phyloP scores from a whole-genome alignment of 139 green algal genomes.

The Prasinococcaceae sp. region DNA sequence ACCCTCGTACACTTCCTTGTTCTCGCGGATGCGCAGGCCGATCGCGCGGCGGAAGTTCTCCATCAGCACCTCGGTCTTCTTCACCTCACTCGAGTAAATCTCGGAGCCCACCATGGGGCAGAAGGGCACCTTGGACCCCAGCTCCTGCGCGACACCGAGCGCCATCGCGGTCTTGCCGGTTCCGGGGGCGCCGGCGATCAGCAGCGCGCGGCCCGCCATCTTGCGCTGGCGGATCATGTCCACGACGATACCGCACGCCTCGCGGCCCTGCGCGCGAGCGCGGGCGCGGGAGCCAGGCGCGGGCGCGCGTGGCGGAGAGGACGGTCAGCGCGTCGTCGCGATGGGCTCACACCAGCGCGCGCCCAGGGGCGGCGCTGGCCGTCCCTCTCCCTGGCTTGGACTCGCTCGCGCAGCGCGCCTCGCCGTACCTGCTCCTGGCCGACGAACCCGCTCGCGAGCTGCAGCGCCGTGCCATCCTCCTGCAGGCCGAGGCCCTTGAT shows the following conservation, averaged over 20 bases:
- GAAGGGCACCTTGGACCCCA: conserved; percentile 88
- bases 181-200: conserved; percentile 81
- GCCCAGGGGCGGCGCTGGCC: too few species aligned
- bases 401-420: too few species aligned
- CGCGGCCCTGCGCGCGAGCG: conserved; percentile 55
- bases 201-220: conserved; percentile 84
- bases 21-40: conserved; percentile 95
- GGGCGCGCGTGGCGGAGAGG: too few species aligned
- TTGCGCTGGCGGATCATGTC: conserved; percentile 97
- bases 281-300: too few species aligned
- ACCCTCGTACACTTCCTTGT: conserved; percentile 99
- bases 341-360: too few species aligned
- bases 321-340: too few species aligned
- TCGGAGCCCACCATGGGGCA: conserved; percentile 98
- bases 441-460: conserved; percentile 75
- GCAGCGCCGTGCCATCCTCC: conserved; percentile 61
- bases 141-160: conserved; percentile 87
- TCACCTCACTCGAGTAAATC: conserved; percentile 95
- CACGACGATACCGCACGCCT: conserved; percentile 91
- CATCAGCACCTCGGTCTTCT: conserved; percentile 99
- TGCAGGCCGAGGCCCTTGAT: conserved; percentile 90
- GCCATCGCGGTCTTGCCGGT: conserved; percentile 97
- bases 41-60: conserved; percentile 96
- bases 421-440: conserved; percentile 78
- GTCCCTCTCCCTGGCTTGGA: too few species aligned